Evolutionary conservation across 352 stramenopile species (phyloP), one percentile per base, ranked within the genome.

Genomic region (Paralagenidium karlingii): DNA sequence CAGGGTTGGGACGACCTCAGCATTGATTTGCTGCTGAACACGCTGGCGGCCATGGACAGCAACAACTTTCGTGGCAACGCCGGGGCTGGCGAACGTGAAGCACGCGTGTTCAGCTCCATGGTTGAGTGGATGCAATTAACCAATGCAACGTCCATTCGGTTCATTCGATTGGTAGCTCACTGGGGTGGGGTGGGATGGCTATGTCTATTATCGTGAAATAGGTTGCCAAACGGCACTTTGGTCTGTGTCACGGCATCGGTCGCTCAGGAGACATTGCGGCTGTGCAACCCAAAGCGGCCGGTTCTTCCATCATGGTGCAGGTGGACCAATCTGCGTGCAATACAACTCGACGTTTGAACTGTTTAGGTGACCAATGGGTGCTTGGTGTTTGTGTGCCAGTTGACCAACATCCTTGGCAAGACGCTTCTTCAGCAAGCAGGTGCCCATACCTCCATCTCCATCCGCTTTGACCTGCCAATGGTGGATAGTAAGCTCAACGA

Each of bases 261-360:
- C 75, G 96, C 26, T 98, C 85, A 12, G 96, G 95, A 5, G 95
- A 99, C 68, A 87, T 99, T n/a, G 93, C 85, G 15, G 95, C 97
- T 13, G 83, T 97, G 37, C 96, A 99, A 60, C 96, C 96, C 26
- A 99, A 99, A 55, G 96, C 96, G 2, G 94, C 96, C 2, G 96
- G 96, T 4, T 98, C 86, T 11, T 98, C 84, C 25, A 75, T 98
- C 21, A 57, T 99, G 26, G 84, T 96, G 28, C 89, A 98, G 59
- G 55, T 99, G 32, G n/a, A n/a, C n/a, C n/a, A n/a, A n/a, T n/a
- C n/a, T 13, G 18, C n/a, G n/a, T n/a, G n/a, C n/a, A n/a, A n/a
- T n/a, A n/a, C n/a, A n/a, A n/a, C n/a, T n/a, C n/a, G n/a, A n/a
- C n/a, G n/a, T n/a, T n/a, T n/a, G n/a, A n/a, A n/a, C n/a, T n/a